These are phyloP conservation scores for Trichoderma guizhouense DNA, from an alignment of 2,329 filamentous ascomycete species.

Conservation along the genomic window DNA sequence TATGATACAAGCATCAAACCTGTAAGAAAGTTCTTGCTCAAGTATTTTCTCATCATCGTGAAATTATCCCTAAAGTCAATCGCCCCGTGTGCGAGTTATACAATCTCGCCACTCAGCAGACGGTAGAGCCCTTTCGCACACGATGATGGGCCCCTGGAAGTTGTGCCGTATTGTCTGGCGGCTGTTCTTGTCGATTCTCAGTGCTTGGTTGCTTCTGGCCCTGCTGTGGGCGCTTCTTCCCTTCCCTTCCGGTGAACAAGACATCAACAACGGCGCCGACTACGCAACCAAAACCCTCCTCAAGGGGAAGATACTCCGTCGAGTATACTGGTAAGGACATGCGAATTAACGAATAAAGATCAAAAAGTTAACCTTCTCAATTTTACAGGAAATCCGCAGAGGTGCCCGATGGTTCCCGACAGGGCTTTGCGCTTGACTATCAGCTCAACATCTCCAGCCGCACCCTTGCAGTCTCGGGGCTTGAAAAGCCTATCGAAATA, in stretches of 20 bases:
- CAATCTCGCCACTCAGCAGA: neutral
- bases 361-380: neutral
- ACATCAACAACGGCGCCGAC: neutral
- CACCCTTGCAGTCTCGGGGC: neutral
- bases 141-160: neutral
- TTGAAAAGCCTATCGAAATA: neutral
- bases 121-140: neutral
- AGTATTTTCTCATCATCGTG: no score
- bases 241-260: neutral
- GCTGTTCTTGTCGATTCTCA: neutral
- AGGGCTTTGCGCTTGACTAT: neutral
- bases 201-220: neutral
- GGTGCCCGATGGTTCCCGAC: neutral
- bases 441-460: neutral
- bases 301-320: neutral
- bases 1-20: no score
- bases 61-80: neutral
- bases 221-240: neutral
- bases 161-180: neutral
- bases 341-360: neutral
- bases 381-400: neutral
- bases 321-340: neutral
- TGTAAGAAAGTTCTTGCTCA: no score
- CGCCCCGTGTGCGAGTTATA: neutral
- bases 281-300: neutral